Base-by-base conservation (phyloP, 176 grass and related monocot species). In the Dendrocalamus sinicus region DNA sequence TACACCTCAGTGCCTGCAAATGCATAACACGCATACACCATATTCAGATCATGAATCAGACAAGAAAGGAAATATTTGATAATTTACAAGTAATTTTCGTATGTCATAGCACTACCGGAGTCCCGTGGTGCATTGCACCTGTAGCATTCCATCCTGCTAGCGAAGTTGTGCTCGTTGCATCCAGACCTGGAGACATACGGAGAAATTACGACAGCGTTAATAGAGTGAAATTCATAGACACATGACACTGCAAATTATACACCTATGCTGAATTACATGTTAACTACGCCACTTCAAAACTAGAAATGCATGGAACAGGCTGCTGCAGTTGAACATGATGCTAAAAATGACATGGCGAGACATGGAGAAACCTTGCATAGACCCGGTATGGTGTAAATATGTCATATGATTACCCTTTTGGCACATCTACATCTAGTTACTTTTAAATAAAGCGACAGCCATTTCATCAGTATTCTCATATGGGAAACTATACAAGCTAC, bases 121-220 rank as follows among this genome's bases (percentile, higher is more conserved):
- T 97, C 95, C 89, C 95, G 84, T 47, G 92, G 95, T 58, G 92
- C 95, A 67, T 89, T 97, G 95, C 95, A 97, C 86, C 92, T 92
- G 85, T 92, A 97, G 79, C 95, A 97, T 71, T 97, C 95, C 86
- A 91, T 87, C 90, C 95, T 94, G 88, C 92, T 97, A 5, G 95
- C 95, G 30, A 97, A 97, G 90, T 97, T 97, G 95, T 97, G 95
- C 86, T 97, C 95, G 60, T 97, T 97, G 95, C 95, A 97, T 85
- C 95, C 95, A 73, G 95, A 89, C 88, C 95, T 97, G 88, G 26
- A 12, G 24, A 17, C 22, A 46, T 14, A 69, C 22, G 20, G 7
- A 58, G 64, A 23, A 23, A 52, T 23, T 9, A 43, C 3, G 7
- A 5, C 48, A 60, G 11, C 2, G 10, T 83, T 86, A 78, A 23